These are phyloP conservation scores for Conticribra weissflogii DNA, from an alignment of 108 stramenopile species.

Conservation along the genomic window DNA sequence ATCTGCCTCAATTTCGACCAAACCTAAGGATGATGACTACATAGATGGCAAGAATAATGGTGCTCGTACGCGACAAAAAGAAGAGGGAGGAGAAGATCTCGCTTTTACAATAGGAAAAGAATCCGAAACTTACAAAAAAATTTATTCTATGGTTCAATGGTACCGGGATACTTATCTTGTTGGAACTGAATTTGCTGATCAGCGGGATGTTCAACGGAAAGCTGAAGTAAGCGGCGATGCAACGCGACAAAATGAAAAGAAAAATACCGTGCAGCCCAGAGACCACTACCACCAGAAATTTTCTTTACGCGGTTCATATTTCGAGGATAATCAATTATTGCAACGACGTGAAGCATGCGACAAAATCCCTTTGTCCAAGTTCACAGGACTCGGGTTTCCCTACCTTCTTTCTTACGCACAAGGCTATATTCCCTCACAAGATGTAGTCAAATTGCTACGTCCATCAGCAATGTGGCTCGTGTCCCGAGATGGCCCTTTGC, in stretches of 20 bases:
- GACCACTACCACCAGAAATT: conserved; percentile 10
- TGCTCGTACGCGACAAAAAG: background rate
- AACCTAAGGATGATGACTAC: too few relatives aligned
- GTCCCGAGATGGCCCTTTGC: conserved; percentile 39
- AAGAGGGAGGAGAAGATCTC: conserved; percentile 21
- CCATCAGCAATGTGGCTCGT: conserved; percentile 36
- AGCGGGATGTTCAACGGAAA: conserved; percentile 3
- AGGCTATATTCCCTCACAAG: conserved; percentile 27
- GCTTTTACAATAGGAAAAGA: conserved; percentile 37
- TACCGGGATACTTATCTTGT: conserved; percentile 40
- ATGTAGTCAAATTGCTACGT: conserved; percentile 31
- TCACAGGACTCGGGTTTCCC: conserved; percentile 30
- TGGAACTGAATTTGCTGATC: conserved; percentile 33
- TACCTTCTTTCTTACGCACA: conserved; percentile 26
- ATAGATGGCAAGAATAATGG: background rate
- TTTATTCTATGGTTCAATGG: conserved; percentile 42
- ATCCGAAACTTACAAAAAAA: conserved; percentile 36
- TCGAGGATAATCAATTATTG: background rate
- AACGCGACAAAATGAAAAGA: too few relatives aligned
- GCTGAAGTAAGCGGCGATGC: background rate
- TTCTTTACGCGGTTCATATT: background rate
- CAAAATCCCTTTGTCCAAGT: conserved; percentile 15
- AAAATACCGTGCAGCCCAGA: background rate
- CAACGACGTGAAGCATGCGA: too few relatives aligned
- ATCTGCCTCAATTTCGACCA: too few relatives aligned